These are phyloP conservation scores for Apiospora marii DNA, from an alignment of 2,329 filamentous ascomycete genomes.

Conservation along the genomic window DNA sequence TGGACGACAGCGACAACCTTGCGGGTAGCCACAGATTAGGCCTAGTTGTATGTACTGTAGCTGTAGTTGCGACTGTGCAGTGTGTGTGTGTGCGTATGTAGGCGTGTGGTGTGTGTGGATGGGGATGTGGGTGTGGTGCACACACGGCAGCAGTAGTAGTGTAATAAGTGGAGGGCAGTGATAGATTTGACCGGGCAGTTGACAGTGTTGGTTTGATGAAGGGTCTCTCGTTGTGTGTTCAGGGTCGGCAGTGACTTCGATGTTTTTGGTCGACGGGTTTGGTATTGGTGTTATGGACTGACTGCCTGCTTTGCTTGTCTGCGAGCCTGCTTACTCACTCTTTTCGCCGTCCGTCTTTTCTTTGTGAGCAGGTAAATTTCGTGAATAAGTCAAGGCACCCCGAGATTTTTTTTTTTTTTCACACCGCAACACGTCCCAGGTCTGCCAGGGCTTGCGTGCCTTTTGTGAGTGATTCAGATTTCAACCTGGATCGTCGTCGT, in stretches of 20 bases:
- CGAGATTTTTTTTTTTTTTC: not conserved
- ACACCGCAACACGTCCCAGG: not conserved
- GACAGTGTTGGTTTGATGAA: slow-evolving; percentile 8
- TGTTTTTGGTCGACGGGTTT: not conserved
- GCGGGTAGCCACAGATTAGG: slow-evolving; percentile 13
- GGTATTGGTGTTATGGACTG: not conserved
- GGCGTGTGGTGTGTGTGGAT: not conserved
- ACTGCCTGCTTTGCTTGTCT: not conserved
- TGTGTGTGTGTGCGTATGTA: not conserved
- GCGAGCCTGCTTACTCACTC: not conserved
- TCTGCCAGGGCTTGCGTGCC: not conserved
- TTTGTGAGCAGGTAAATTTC: not conserved
- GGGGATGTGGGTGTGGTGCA: not conserved
- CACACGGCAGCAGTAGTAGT: not conserved
- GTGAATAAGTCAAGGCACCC: not conserved
- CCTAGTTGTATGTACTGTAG: not conserved
- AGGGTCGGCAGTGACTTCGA: not conserved
- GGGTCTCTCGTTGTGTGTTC: not conserved
- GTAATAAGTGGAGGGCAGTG: slow-evolving; percentile 15
- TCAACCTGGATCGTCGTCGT: slow-evolving; percentile 28
- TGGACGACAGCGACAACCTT: slow-evolving; percentile 6
- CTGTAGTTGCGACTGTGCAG: slow-evolving; percentile 1
- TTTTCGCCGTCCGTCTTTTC: not conserved
- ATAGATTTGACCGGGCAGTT: slow-evolving; percentile 14
- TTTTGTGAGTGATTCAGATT: slow-evolving; percentile 19